Evolutionary conservation across 805 yeast species (phyloP).

Genomic region (Myxozyma monticola): DNA sequence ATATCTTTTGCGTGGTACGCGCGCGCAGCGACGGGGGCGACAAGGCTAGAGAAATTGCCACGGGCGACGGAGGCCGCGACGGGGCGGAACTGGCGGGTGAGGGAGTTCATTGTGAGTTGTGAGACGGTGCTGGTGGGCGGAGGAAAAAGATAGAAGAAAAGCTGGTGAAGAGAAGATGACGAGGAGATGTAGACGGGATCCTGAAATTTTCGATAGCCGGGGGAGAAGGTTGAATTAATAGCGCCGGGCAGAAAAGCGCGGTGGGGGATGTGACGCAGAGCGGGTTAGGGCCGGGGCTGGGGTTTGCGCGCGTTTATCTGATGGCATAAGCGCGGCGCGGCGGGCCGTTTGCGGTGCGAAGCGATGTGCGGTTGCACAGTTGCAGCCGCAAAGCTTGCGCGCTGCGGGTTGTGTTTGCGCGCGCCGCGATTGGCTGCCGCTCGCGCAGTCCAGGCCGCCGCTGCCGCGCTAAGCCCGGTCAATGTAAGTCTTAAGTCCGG

Average conservation of each 20-base stretch:
- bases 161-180: neutral
- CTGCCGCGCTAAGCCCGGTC: too few species aligned
- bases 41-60: neutral
- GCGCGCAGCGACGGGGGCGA: constrained; percentile 14
- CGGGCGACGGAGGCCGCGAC: constrained; percentile 8
- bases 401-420: too few species aligned
- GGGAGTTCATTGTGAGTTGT: constrained; percentile 19
- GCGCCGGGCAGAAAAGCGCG: constrained; percentile 9
- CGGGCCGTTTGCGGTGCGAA: neutral
- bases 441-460: too few species aligned
- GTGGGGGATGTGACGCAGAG: constrained; percentile 10
- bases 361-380: too few species aligned
- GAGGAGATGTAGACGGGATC: too few species aligned
- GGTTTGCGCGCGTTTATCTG: too few species aligned
- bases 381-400: too few species aligned
- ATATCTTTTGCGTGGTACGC: constrained; percentile 29
- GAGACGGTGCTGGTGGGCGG: too few species aligned
- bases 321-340: neutral
- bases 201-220: neutral
- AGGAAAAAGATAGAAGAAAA: neutral
- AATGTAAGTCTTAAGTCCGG: too few species aligned
- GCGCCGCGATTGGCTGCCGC: too few species aligned
- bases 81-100: constrained; percentile 15
- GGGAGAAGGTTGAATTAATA: constrained; percentile 2
- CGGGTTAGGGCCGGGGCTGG: constrained; percentile 8